These are phyloP conservation scores for Amoebophrya sp. DNA, from an alignment of 169 alveolate genomes.

Conservation along the genomic window DNA sequence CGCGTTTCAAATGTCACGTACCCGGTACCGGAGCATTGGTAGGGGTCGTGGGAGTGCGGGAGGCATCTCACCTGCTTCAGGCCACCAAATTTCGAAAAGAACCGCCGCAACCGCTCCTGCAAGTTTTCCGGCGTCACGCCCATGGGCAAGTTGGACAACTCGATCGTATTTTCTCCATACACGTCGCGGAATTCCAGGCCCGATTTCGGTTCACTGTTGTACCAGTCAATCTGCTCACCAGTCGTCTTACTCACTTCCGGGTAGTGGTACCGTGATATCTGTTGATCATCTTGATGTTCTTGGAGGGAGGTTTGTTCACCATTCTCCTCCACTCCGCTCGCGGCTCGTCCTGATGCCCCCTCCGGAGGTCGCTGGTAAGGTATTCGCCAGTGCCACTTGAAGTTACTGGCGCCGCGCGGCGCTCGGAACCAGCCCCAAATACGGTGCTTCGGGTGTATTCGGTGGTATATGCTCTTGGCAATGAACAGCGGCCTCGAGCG, in stretches of 20 bases:
- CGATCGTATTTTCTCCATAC: background rate
- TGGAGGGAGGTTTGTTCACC: too few species aligned
- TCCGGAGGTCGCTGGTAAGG: too few species aligned
- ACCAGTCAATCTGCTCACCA: background rate
- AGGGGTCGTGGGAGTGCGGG: background rate
- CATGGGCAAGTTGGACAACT: background rate
- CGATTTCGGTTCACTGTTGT: conserved; percentile 17
- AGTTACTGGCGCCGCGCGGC: background rate
- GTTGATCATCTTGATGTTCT: too few species aligned
- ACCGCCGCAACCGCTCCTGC: background rate
- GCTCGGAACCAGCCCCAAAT: background rate
- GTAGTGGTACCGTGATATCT: background rate
- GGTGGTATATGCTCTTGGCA: too few species aligned
- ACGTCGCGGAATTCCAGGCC: background rate
- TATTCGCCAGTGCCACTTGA: background rate
- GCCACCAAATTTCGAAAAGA: background rate
- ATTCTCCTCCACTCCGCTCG: too few species aligned
- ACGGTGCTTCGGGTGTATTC: background rate
- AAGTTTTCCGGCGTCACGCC: background rate
- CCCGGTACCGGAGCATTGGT: background rate
- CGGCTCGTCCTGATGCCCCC: too few species aligned
- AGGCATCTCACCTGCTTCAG: background rate
- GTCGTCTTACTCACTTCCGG: background rate
- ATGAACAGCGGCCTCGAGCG: too few species aligned
- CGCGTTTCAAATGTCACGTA: background rate